Conservation (phyloP, 768 basidiomycete genomes). For the Mrakia gelida region DNA sequence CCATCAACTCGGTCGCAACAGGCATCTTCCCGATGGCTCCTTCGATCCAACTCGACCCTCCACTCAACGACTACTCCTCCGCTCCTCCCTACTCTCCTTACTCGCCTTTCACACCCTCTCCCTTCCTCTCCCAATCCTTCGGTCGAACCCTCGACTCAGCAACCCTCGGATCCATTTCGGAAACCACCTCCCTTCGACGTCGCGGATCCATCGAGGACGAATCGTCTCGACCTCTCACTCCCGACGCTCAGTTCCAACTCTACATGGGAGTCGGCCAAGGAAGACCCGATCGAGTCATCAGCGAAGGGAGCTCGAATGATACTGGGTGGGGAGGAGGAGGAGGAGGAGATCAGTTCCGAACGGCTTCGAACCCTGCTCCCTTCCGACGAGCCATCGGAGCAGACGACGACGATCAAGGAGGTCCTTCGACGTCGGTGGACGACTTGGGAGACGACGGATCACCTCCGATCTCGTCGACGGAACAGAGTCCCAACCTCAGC, state of each 20-base stretch:
- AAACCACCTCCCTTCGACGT: not conserved
- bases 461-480: not conserved
- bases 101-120: not conserved
- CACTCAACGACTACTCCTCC: not conserved
- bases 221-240: conserved; percentile 56
- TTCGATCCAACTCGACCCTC: conserved; percentile 19
- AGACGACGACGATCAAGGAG: conserved; percentile 38
- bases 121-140: not conserved
- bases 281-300: conserved; percentile 48
- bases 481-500: not conserved
- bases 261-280: conserved; percentile 14
- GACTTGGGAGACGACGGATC: conserved; percentile 5
- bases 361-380: conserved; percentile 36
- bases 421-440: not conserved
- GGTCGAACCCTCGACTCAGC: not conserved
- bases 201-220: not conserved
- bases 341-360: not conserved
- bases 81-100: conserved; percentile 8
- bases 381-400: conserved; percentile 47
- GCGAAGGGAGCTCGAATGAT: not conserved
- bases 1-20: conserved; percentile 61
- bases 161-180: conserved; percentile 7
- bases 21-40: conserved; percentile 2
- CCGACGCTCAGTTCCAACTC: conserved; percentile 48
- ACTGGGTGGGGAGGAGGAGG: not conserved